Evolutionary conservation across 106 monocot species (phyloP), one percentile per base, ranked within the genome.

Genomic region (Triglochin maritima): DNA sequence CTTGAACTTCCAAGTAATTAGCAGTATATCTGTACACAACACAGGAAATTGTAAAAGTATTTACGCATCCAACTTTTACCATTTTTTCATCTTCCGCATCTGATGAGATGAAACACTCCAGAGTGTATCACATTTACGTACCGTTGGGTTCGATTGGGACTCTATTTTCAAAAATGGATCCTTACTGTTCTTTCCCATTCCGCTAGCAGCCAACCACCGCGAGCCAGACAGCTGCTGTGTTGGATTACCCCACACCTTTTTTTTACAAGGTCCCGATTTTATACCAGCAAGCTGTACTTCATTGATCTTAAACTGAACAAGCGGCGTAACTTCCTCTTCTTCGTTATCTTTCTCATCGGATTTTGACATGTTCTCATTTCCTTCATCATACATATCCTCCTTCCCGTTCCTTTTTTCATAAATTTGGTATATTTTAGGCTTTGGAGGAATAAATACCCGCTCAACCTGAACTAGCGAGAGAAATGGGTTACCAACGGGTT

Each of bases 401-500:
- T 85, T 88, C 43, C 67, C 79, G 70, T 80, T 82, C 51, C 80
- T 86, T 65, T 70, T 81, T 2, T 77, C 82, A 17, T 80, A 77
- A 75, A 98, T 81, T 72, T 72, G 50, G 15, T 89, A 89, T 60
- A 98, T 77, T 74, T 78, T 92, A 10, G 86, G 92, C 67, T 92
- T 98, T 5, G 88, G 92, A 14, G 98, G 92, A 56, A 92, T 74
- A 70, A 98, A 86, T 48, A 98, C 86, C 29, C 98, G 66, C 52
- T 98, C 98, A 44, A 98, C 98, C 78, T 92, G 98, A 74, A 98
- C 81, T 46, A 98, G 69, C 56, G 98, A 62, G 65, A 98, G 98
- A 91, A 98, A 92, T 54, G 98, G 98, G 2, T 80, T 69, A 3
- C 98, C 98, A 68, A 98, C 98, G 12, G 98, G 86, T 67, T 98